Percentiles rank a stretch among this genome's conserved stretches.
phyloP scores from a whole-genome alignment of 2,329 filamentous ascomycete genomes.

The Triangularia verruculosa region DNA sequence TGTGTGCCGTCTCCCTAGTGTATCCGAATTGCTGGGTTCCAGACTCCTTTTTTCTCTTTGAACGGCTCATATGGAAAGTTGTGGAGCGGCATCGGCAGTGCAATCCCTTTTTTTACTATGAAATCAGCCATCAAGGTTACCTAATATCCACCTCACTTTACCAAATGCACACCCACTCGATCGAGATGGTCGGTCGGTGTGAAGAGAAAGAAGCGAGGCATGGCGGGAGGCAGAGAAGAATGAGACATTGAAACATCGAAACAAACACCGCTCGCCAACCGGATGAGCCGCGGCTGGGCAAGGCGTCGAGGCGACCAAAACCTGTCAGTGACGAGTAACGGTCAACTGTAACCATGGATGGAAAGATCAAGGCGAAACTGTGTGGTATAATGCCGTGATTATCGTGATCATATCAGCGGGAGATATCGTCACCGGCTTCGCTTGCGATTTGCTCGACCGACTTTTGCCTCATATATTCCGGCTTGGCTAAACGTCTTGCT shows the following conservation, averaged over 20 bases:
- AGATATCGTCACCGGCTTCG: background rate
- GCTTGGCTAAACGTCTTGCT: slow-evolving; percentile 1
- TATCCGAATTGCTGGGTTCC: background rate
- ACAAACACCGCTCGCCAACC: background rate
- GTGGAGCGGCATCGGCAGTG: background rate
- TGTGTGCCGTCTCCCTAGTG: background rate
- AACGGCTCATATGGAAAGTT: background rate
- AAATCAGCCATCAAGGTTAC: background rate
- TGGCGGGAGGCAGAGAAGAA: background rate
- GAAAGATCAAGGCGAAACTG: background rate
- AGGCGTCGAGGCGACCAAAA: background rate
- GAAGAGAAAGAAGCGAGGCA: background rate
- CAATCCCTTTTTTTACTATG: background rate
- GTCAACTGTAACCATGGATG: background rate
- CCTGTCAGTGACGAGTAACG: background rate
- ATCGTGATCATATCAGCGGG: background rate
- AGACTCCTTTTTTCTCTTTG: background rate
- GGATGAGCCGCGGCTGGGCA: background rate
- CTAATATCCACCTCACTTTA: background rate
- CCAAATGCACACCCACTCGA: background rate
- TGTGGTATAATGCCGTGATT: background rate
- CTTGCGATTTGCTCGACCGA: slow-evolving; percentile 1
- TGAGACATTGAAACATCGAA: background rate
- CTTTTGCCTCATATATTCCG: background rate
- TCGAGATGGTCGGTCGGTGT: background rate